A percentile compares a stretch with the other conserved stretches of the same genome.
These are phyloP conservation scores for Linum lewisii DNA, from an alignment of 345 rosid species.

Conservation along the genomic window DNA sequence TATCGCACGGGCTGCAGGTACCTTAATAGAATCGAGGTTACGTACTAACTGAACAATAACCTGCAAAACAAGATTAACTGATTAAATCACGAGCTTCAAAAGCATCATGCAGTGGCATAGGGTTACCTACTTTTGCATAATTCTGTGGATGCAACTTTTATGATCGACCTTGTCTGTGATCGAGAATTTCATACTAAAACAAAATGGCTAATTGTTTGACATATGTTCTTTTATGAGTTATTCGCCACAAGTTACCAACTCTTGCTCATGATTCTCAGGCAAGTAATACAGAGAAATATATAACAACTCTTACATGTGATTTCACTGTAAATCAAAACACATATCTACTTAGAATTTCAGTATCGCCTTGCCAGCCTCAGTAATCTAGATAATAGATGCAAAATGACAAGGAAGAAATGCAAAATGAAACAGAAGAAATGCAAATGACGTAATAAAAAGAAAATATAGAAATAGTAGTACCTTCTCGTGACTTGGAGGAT, in stretches of 20 bases:
- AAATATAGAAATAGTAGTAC: slow-evolving; percentile 32
- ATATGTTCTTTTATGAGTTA: neutral
- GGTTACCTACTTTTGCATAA: neutral
- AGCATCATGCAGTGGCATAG: neutral
- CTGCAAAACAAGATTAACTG: slow-evolving; percentile 19
- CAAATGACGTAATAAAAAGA: neutral
- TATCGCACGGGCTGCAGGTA: slow-evolving; percentile 81
- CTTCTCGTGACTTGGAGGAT: slow-evolving; percentile 73
- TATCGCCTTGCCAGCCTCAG: too few relatives aligned
- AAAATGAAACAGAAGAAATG: slow-evolving; percentile 11
- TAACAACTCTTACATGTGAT: too few relatives aligned
- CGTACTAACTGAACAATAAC: slow-evolving; percentile 72
- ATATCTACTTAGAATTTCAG: too few relatives aligned
- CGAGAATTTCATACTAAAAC: neutral
- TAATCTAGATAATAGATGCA: slow-evolving; percentile 2
- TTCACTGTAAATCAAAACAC: too few relatives aligned
- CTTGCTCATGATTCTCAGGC: neutral
- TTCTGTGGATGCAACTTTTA: neutral
- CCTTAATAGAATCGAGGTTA: slow-evolving; percentile 75
- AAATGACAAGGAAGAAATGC: slow-evolving; percentile 12
- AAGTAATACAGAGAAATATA: too few relatives aligned
- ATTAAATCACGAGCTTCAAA: slow-evolving; percentile 4
- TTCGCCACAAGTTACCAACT: neutral
- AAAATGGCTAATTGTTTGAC: neutral
- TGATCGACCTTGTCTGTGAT: neutral